phyloP scores from a whole-genome alignment of 345 rosid species.

The Clausena lansium region DNA sequence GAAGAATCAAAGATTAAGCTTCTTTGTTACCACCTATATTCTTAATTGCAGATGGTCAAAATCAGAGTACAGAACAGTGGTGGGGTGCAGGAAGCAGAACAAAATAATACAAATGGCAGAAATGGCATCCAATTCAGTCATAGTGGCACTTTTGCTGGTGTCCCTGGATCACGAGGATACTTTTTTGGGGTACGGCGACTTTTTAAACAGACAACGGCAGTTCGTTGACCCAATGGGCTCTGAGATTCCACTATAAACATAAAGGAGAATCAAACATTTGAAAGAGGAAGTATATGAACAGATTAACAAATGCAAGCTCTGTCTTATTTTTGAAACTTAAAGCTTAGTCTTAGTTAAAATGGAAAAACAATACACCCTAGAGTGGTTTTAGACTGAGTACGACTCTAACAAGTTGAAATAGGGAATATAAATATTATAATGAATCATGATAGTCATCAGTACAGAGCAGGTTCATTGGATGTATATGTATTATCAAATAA shows the following conservation, averaged over 20 bases:
- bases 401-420: neutral
- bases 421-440: too few species aligned
- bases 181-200: conserved; percentile 55
- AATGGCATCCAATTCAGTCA: conserved; percentile 17
- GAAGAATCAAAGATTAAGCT: conserved; percentile 5
- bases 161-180: conserved; percentile 85
- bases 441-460: neutral
- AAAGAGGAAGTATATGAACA: conserved; percentile 7
- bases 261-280: conserved; percentile 14
- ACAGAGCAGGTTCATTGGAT: neutral
- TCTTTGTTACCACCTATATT: neutral
- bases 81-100: conserved; percentile 10
- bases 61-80: conserved; percentile 9
- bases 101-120: neutral
- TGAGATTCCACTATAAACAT: conserved; percentile 72
- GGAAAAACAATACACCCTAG: neutral
- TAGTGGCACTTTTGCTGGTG: conserved; percentile 71
- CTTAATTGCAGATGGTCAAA: neutral
- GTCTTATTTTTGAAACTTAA: conserved; percentile 3
- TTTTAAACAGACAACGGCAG: conserved; percentile 76
- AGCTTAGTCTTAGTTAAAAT: conserved; percentile 7
- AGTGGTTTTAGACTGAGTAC: neutral
- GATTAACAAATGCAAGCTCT: conserved; percentile 4
- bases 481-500: neutral
- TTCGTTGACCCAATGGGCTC: conserved; percentile 77